Percentiles rank a stretch among this genome's conserved stretches.
phyloP scores from a whole-genome alignment of 257 asterid species.

The Nicotiana undulata region DNA sequence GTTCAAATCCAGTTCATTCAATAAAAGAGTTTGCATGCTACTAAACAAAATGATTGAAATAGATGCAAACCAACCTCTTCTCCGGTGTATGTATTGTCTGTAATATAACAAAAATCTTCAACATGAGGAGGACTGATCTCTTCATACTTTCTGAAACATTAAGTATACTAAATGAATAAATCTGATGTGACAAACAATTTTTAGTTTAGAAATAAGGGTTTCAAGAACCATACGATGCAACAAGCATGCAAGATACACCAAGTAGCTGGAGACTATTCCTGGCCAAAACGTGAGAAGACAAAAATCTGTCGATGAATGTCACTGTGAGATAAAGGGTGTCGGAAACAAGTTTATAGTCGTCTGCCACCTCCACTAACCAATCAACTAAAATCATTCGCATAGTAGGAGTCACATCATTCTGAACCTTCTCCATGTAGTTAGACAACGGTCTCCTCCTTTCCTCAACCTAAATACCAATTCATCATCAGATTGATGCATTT shows the following conservation, averaged over 20 bases:
- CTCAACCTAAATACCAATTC: conserved; percentile 49
- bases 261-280: conserved; percentile 84
- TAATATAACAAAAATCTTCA: conserved; percentile 77
- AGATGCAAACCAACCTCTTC: conserved; percentile 49
- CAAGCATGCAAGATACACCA: conserved; percentile 85
- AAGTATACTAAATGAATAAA: conserved; percentile 12
- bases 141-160: conserved; percentile 68
- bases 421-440: conserved; percentile 72
- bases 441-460: conserved; percentile 56
- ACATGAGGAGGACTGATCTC: conserved; percentile 71
- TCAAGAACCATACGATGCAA: conserved; percentile 62
- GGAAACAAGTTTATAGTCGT: conserved; percentile 66
- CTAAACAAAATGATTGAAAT: neutral
- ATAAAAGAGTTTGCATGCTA: neutral
- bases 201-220: neutral
- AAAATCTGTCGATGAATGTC: conserved; percentile 58
- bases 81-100: conserved; percentile 76
- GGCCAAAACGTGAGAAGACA: conserved; percentile 42
- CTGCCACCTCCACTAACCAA: conserved; percentile 90
- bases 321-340: conserved; percentile 75
- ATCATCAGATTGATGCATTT: conserved; percentile 11
- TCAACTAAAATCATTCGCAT: conserved; percentile 77
- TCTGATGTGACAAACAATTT: neutral
- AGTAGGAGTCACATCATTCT: conserved; percentile 44
- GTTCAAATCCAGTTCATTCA: neutral